These are phyloP conservation scores for Coprinopsis strossmayeri DNA, from an alignment of 768 basidiomycete species.

Conservation along the genomic window DNA sequence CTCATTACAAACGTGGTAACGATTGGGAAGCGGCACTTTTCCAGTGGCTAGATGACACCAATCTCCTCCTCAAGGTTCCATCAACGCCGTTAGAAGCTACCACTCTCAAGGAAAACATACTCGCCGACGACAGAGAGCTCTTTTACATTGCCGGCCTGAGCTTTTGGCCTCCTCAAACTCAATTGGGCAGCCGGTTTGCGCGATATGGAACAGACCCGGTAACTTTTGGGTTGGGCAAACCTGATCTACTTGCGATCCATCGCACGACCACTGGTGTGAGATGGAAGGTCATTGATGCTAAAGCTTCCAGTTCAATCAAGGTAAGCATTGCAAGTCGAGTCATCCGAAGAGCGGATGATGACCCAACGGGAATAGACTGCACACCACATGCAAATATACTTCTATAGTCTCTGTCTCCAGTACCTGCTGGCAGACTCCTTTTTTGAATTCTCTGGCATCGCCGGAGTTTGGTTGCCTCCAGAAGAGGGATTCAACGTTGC, in stretches of 20 bases:
- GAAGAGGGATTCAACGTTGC: slow-evolving; percentile 25
- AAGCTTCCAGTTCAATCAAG: slow-evolving; percentile 41
- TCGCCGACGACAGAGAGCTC: slow-evolving; percentile 34
- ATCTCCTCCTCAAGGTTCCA: slow-evolving; percentile 35
- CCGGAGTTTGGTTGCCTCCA: slow-evolving; percentile 43
- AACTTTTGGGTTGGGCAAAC: slow-evolving; percentile 39
- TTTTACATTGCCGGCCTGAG: slow-evolving; percentile 39
- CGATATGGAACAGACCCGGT: slow-evolving; percentile 26
- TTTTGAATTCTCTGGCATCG: slow-evolving; percentile 28
- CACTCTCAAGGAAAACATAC: slow-evolving; percentile 33
- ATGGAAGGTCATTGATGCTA: slow-evolving; percentile 48
- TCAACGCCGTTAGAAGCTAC: slow-evolving; percentile 26
- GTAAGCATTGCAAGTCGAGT: too few species aligned
- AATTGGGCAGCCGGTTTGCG: slow-evolving; percentile 27
- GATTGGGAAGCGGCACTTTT: slow-evolving; percentile 40
- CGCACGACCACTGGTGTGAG: slow-evolving; percentile 24
- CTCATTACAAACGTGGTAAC: slow-evolving; percentile 36
- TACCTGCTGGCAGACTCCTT: slow-evolving; percentile 27
- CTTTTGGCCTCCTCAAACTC: slow-evolving; percentile 34
- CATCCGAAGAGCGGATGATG: too few species aligned
- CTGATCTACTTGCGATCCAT: slow-evolving; percentile 41
- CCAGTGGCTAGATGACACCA: slow-evolving; percentile 32
- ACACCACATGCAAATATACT: slow-evolving; percentile 47
- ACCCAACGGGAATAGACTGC: slow-evolving; percentile 33
- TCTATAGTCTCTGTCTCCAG: slow-evolving; percentile 39